A percentile compares a stretch with the other conserved stretches of the same genome.
phyloP scores from a whole-genome alignment of 2,329 filamentous ascomycete species.

The Calonectria leucothoes region DNA sequence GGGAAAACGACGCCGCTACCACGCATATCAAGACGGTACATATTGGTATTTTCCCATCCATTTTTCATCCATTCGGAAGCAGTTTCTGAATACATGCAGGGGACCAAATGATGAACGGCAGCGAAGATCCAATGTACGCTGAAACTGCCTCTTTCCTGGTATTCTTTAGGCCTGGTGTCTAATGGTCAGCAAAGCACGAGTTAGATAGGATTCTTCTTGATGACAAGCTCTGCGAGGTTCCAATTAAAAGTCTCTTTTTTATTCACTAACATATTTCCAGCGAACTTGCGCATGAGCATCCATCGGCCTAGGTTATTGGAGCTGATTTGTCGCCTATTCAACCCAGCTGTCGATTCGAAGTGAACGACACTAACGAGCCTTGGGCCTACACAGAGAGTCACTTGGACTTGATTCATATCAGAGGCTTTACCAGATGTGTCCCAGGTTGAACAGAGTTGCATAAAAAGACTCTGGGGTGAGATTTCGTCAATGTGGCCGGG shows the following conservation, averaged over 20 bases:
- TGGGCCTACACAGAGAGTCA: conserved; percentile 57
- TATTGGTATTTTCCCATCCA: conserved; percentile 35
- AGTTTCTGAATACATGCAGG: conserved; percentile 17
- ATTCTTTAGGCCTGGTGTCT: too few relatives aligned
- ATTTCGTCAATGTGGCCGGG: conserved; percentile 45
- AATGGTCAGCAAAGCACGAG: too few relatives aligned
- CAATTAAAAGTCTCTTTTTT: conserved; percentile 41
- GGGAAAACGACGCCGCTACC: conserved; percentile 60
- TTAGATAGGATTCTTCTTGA: conserved; percentile 39
- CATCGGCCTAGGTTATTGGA: conserved; percentile 59
- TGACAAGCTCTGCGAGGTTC: conserved; percentile 46
- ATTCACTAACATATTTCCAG: not conserved
- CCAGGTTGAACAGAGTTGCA: conserved; percentile 63
- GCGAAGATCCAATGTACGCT: conserved; percentile 36
- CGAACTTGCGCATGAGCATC: conserved; percentile 52
- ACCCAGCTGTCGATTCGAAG: conserved; percentile 72
- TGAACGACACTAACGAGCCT: conserved; percentile 68
- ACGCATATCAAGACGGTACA: conserved; percentile 56
- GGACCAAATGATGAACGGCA: conserved; percentile 38
- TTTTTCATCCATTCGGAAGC: not conserved
- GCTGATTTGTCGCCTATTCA: conserved; percentile 69
- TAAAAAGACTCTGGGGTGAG: conserved; percentile 56
- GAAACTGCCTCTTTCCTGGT: not conserved
- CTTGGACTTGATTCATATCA: conserved; percentile 71
- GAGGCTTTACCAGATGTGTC: conserved; percentile 64